phyloP scores from a whole-genome alignment of 257 asterid species.

The Solanum ahanhuiri region DNA sequence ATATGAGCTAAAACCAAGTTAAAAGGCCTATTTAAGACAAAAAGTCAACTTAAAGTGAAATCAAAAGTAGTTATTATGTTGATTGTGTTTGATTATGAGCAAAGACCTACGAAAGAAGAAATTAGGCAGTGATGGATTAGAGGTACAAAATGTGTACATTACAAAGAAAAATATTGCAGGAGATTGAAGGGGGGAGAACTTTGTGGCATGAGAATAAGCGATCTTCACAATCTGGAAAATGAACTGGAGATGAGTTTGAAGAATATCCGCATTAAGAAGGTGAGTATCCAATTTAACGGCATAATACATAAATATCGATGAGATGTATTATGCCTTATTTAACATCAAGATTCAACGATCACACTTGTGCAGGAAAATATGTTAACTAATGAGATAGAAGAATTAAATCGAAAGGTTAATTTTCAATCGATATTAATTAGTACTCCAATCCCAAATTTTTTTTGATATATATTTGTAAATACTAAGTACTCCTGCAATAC shows the following conservation, averaged over 20 bases:
- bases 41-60: neutral
- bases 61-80: neutral
- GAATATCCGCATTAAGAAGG: constrained; percentile 49
- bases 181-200: constrained; percentile 58
- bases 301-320: too few relatives aligned
- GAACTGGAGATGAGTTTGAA: constrained; percentile 53
- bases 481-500: neutral
- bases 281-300: neutral
- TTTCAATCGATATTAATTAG: neutral
- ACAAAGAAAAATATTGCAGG: constrained; percentile 24
- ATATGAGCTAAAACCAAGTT: neutral
- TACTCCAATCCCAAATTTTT: neutral
- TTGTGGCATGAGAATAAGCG: constrained; percentile 35
- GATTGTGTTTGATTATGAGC: neutral
- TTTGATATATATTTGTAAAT: neutral
- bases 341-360: neutral
- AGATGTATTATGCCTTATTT: too few relatives aligned
- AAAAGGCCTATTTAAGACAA: neutral
- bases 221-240: constrained; percentile 49
- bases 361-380: constrained; percentile 39
- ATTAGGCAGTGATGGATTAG: neutral
- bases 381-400: constrained; percentile 38
- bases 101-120: neutral
- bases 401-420: constrained; percentile 46
- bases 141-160: neutral